These are phyloP conservation scores for Nasturtium officinale DNA, from an alignment of 345 rosid genomes.

Conservation along the genomic window DNA sequence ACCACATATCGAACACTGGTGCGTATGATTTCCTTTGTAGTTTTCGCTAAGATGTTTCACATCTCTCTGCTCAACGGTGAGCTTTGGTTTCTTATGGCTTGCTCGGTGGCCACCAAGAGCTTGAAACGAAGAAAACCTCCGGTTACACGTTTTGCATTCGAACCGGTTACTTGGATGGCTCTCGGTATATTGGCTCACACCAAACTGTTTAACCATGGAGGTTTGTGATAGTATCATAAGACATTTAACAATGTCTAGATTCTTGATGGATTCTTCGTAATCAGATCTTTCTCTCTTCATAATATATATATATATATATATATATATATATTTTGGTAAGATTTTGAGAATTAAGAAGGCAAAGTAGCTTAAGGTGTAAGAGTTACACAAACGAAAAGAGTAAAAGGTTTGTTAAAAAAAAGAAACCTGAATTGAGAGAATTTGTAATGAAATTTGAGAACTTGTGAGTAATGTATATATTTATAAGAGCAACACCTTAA, in stretches of 20 bases:
- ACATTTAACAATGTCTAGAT: slow-evolving; percentile 52
- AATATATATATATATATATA: too few relatives aligned
- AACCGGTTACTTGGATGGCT: slow-evolving; percentile 34
- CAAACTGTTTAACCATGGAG: slow-evolving; percentile 33
- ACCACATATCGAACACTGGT: slow-evolving; percentile 66
- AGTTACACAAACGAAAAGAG: neutral
- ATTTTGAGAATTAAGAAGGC: slow-evolving; percentile 20
- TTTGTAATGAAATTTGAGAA: slow-evolving; percentile 34
- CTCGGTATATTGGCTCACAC: slow-evolving; percentile 14
- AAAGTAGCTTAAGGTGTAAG: neutral
- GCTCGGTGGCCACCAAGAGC: slow-evolving; percentile 83
- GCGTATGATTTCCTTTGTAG: slow-evolving; percentile 36
- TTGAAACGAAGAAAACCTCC: slow-evolving; percentile 67
- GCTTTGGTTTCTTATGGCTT: slow-evolving; percentile 65
- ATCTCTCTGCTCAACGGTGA: slow-evolving; percentile 28
- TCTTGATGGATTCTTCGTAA: slow-evolving; percentile 42
- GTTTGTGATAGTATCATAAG: slow-evolving; percentile 52
- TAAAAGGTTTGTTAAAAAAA: neutral
- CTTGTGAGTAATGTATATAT: slow-evolving; percentile 4
- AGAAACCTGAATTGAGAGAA: neutral
- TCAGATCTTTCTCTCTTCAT: slow-evolving; percentile 57
- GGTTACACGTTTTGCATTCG: slow-evolving; percentile 73
- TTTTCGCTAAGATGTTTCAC: slow-evolving; percentile 20
- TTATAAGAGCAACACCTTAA: slow-evolving; percentile 5
- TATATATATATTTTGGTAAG: too few relatives aligned